Evolutionary conservation across 495 filamentous ascomycete species (phyloP).

Genomic region (Trichoderma erinaceum): DNA sequence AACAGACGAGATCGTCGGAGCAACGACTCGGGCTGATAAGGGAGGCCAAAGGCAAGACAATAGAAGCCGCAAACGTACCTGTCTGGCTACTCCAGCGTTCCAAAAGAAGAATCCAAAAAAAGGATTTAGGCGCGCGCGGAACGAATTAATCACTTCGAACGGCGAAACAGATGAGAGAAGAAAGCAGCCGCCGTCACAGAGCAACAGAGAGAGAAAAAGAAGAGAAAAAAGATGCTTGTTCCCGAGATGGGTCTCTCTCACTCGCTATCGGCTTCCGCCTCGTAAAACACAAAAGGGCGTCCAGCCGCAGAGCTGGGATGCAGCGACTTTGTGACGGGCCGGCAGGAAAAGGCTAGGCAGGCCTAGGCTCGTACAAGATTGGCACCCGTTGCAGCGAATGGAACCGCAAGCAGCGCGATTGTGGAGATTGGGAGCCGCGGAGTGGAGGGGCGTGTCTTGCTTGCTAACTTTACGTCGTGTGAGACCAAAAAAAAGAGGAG

Average conservation of each 20-base stretch:
- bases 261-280: background rate
- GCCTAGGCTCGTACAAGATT: background rate
- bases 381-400: constrained; percentile 16
- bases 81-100: background rate
- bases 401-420: constrained; percentile 23
- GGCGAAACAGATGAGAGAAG: background rate
- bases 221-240: background rate
- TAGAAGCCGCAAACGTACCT: constrained; percentile 1
- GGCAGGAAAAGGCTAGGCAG: background rate
- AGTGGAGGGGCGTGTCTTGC: background rate
- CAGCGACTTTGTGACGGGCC: background rate
- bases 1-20: background rate
- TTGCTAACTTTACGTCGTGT: no score
- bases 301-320: background rate
- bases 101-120: background rate
- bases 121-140: background rate
- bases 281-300: background rate
- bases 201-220: background rate
- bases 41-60: constrained; percentile 6
- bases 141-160: constrained; percentile 3
- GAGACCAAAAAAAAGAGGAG: background rate
- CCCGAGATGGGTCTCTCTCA: no score
- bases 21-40: background rate
- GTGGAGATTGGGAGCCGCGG: constrained; percentile 11
- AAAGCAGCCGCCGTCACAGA: background rate